Conservation (phyloP, 2,329 filamentous ascomycete species). For the Fusarium equiseti region DNA sequence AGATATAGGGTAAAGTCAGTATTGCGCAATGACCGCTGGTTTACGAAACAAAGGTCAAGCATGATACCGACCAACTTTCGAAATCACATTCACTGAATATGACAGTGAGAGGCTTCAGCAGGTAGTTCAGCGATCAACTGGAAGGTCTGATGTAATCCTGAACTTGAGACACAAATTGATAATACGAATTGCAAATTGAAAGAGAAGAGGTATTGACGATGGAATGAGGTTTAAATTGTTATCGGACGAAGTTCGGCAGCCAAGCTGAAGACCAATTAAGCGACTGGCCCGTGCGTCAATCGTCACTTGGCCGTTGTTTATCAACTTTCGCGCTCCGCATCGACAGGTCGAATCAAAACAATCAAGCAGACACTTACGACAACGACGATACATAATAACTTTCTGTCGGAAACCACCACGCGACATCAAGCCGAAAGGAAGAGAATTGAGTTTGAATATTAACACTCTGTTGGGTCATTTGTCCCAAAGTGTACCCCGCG, state of each 20-base stretch:
- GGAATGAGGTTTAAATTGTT: neutral
- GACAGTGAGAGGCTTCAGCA: neutral
- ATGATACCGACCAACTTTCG: neutral
- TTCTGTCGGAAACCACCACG: neutral
- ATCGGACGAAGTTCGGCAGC: conserved; percentile 23
- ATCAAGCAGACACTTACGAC: neutral
- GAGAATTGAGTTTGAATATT: neutral
- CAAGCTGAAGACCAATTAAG: neutral
- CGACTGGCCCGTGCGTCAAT: conserved; percentile 23
- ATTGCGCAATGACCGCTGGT: neutral
- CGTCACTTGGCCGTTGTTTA: conserved; percentile 21
- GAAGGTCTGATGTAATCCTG: neutral
- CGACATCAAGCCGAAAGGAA: too few relatives aligned
- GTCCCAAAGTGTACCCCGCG: conserved; percentile 15
- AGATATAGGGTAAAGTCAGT: neutral
- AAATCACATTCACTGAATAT: neutral
- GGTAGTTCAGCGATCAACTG: neutral
- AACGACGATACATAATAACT: neutral
- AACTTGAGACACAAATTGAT: neutral
- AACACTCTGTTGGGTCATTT: neutral
- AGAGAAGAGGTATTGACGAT: neutral
- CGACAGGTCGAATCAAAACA: conserved; percentile 20
- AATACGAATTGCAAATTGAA: neutral
- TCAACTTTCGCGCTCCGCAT: conserved; percentile 9
- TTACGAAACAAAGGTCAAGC: neutral